Percentiles rank a stretch among this genome's conserved stretches.
These are phyloP conservation scores for Fusarium sp. DNA, from an alignment of 2,329 filamentous ascomycete genomes.

Conservation along the genomic window DNA sequence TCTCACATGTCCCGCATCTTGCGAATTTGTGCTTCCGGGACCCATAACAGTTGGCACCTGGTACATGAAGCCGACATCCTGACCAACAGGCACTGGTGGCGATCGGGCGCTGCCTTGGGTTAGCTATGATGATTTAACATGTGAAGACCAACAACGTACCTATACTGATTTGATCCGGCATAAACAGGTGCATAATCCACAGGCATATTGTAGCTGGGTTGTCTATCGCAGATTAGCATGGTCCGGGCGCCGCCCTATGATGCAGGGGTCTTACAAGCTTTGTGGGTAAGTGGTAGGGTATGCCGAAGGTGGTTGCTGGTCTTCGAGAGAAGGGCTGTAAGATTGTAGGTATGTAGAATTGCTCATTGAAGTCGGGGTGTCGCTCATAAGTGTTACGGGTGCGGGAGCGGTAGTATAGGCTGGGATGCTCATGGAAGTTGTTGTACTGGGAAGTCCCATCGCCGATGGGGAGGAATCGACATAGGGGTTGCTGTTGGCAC, in stretches of 20 bases:
- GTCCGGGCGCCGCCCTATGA: constrained; percentile 43
- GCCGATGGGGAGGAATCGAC: constrained; percentile 52
- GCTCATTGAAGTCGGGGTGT: constrained; percentile 59
- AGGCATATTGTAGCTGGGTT: constrained; percentile 56
- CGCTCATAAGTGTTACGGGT: constrained; percentile 63
- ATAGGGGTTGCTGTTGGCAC: constrained; percentile 62
- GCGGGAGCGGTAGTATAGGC: constrained; percentile 64
- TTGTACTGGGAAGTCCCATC: constrained; percentile 54
- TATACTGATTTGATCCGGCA: constrained; percentile 52
- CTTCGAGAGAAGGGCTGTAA: constrained; percentile 62
- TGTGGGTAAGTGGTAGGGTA: constrained; percentile 52
- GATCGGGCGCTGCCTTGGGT: constrained; percentile 52
- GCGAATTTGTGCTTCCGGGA: constrained; percentile 50
- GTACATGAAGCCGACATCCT: constrained; percentile 59
- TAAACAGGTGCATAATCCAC: constrained; percentile 58
- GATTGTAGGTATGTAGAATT: constrained; percentile 60
- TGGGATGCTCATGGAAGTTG: constrained; percentile 58
- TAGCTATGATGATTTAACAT: constrained; percentile 24
- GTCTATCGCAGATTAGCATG: constrained; percentile 48
- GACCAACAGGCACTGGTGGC: constrained; percentile 53
- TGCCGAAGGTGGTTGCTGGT: constrained; percentile 54
- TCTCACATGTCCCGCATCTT: constrained; percentile 66
- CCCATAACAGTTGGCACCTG: constrained; percentile 55
- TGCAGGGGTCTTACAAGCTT: constrained; percentile 51
- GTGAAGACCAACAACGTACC: constrained; percentile 49